Conservation (phyloP, 2,329 filamentous ascomycete genomes). For the Alternaria triticimaculans region DNA sequence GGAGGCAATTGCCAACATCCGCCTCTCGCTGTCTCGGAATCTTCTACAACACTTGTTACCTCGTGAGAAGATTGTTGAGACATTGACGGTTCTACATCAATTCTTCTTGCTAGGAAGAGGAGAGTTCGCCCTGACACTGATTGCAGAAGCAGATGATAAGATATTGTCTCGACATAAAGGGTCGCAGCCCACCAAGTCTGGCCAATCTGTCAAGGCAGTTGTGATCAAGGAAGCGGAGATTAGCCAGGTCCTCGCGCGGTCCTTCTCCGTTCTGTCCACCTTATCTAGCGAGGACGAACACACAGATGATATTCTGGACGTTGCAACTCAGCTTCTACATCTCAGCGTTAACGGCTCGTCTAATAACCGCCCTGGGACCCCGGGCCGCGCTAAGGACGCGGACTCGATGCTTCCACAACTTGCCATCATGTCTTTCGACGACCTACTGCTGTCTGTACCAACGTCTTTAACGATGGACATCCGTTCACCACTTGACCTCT, state of each 20-base stretch:
- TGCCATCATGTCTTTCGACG: constrained; percentile 68
- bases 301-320: constrained; percentile 76
- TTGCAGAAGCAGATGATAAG: constrained; percentile 82
- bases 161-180: constrained; percentile 72
- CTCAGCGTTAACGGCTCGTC: constrained; percentile 65
- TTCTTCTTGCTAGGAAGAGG: constrained; percentile 88
- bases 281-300: constrained; percentile 79
- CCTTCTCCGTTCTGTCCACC: constrained; percentile 81
- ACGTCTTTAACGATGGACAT: constrained; percentile 75
- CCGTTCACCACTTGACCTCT: constrained; percentile 82
- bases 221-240: constrained; percentile 88
- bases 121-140: constrained; percentile 88
- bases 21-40: constrained; percentile 81
- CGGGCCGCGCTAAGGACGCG: constrained; percentile 46
- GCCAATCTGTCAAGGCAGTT: constrained; percentile 66
- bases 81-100: constrained; percentile 77
- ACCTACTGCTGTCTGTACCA: constrained; percentile 80
- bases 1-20: constrained; percentile 75
- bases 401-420: constrained; percentile 48
- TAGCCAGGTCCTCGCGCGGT: constrained; percentile 73
- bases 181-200: constrained; percentile 46
- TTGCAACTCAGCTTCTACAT: constrained; percentile 77
- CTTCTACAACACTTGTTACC: constrained; percentile 84
- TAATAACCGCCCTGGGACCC: constrained; percentile 48
- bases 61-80: constrained; percentile 75